Conservation (phyloP, 345 rosid species). For the Camelina hispida region DNA sequence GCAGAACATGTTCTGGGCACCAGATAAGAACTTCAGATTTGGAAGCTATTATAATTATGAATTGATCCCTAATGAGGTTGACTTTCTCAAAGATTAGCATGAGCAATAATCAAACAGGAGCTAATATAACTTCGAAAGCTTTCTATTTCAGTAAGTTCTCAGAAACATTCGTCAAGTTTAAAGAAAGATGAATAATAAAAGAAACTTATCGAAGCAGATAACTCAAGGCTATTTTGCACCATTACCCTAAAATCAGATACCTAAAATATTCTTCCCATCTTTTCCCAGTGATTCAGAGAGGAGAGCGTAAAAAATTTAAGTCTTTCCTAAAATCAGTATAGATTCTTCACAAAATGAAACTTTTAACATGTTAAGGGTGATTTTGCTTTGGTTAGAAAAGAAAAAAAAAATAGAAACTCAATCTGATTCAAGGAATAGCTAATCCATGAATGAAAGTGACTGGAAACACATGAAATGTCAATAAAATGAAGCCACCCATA, state of each 20-base stretch:
- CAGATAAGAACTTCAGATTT: neutral
- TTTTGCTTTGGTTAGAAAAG: neutral
- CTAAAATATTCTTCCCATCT: neutral
- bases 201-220: slow-evolving; percentile 26
- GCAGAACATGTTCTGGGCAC: slow-evolving; percentile 7
- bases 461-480: neutral
- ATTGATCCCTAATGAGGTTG: slow-evolving; percentile 3
- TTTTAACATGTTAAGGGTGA: slow-evolving; percentile 11
- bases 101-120: slow-evolving; percentile 25
- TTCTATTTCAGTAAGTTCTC: slow-evolving; percentile 29
- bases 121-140: neutral
- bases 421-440: slow-evolving; percentile 6
- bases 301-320: too few species aligned
- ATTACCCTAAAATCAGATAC: slow-evolving; percentile 2
- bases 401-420: too few species aligned
- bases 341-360: neutral
- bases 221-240: neutral
- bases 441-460: slow-evolving; percentile 21
- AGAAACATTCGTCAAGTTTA: slow-evolving; percentile 12
- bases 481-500: neutral
- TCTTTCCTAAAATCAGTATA: neutral
- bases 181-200: slow-evolving; percentile 9
- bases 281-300: neutral
- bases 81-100: slow-evolving; percentile 21
- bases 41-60: neutral